Evolutionary conservation across 2,329 filamentous ascomycete species (phyloP), one percentile per base, ranked within the genome.

Genomic region (Botryotinia narcissicola): DNA sequence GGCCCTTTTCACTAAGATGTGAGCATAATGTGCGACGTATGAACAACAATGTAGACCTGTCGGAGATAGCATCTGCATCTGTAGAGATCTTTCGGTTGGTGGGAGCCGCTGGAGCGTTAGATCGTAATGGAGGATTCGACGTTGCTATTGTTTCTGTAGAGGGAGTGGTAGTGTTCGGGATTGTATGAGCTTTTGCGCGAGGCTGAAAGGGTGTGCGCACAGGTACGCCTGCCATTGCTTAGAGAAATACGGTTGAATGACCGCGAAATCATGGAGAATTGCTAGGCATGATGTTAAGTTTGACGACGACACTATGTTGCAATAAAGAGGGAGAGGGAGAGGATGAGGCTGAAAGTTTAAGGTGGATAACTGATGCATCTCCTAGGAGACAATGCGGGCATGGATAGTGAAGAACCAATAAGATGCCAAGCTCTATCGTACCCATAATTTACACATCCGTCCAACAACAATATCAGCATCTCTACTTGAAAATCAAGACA

Each of bases 1-100:
- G 85, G 62, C 87, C 88, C 78, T 91, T 85, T 83, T 92, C 85
- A 77, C 85, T 81, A 78, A 83, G 87, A 78, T 93, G 91, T n/a
- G 92, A 88, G 82, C 93, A 97, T 66, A 98, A 89, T 54, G 91
- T 91, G 68, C 94, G 91, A 74, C 94, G 93, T 82, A 98, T 93
- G 77, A 98, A 88, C 75, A 91, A 87, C 40, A 90, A 84, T 0
- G 94, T 97, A n/a, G 92, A 91, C 80, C 90, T 91, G 80, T 97
- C 92, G 54, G 92, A 93, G 75, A 91, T 86, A 69, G 88, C 86
- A 82, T 88, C 88, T 76, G 88, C 86, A 82, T 88, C 88, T 76
- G 80, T 71, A 74, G 82, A 77, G 42, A 81, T 66, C 54, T 80
- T 80, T 73, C 84, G 81, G 74, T 76, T 72, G 78, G 74, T 77